Base-by-base conservation (phyloP, 352 stramenopile species). In the Phytophthora pinifolia region DNA sequence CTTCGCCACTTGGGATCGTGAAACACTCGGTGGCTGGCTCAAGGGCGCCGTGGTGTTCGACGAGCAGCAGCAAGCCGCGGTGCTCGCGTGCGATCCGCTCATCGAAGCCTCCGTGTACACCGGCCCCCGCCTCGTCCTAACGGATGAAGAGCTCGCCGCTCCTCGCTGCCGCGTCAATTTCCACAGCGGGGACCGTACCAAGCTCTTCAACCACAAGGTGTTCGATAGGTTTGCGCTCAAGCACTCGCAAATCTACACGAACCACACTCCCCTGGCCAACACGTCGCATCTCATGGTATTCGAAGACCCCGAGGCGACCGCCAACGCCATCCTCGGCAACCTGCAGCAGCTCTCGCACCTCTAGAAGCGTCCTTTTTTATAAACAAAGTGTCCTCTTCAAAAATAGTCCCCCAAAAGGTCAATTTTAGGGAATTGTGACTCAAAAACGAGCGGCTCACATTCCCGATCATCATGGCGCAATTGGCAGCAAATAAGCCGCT, bases 281-380 rank as follows among this genome's bases (percentile, higher is more conserved):
- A 63, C 62, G 31, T 73, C 60, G 13, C 76, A 83, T 43, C 20
- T 70, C 22, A 67, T 86, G 60, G 44, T 83, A 1, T 65, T 83
- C 47, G 73, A 86, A 51, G 68, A 81, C 35, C 56, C 66, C 0
- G 64, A 62, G n/a, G 65, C 58, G 13, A 58, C 49, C 1, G 62
- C 66, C 1, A 29, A 29, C 12, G 62, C 59, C 25, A 73, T 86
- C 25, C 27, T 67, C 20, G 14, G 38, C 9, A 61, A 62, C 31
- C 54, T 74, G 10, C 22, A 58, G 13, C 20, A 58, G 32, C 37
- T 65, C 4, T 14, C 41, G 4, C 32, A 27, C 14, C 58, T 67
- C 22, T 67, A 60, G 51, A 29, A 47, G 5, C 14, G 17, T 47
- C 34, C 22, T 45, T 29, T 10, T 56, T 20, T 14, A 37, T 51